Conservation (phyloP, 2,329 filamentous ascomycete species). For the Exophiala sp. region DNA sequence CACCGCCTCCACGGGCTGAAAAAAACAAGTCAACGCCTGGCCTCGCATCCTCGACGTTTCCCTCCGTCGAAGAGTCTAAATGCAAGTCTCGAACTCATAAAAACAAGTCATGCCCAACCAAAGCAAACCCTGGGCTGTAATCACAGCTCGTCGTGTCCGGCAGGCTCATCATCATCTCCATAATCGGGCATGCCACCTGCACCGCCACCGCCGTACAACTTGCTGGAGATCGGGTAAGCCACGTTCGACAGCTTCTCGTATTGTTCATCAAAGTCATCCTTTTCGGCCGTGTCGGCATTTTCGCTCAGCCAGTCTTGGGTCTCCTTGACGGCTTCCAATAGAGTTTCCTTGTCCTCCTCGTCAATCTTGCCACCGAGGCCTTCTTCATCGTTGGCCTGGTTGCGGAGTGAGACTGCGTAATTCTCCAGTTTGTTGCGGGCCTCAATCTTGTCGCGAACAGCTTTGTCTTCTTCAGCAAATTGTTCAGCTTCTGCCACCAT, state of each 20-base stretch:
- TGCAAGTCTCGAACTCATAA: constrained; percentile 15
- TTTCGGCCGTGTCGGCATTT: constrained; percentile 74
- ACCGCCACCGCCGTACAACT: constrained; percentile 73
- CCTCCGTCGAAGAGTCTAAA: constrained; percentile 11
- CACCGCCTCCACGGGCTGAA: constrained; percentile 3
- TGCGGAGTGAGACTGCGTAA: constrained; percentile 98
- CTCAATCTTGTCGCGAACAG: constrained; percentile 92
- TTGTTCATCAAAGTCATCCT: constrained; percentile 98
- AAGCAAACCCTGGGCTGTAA: not conserved
- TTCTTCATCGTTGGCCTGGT: constrained; percentile 95
- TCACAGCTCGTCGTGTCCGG: constrained; percentile 68
- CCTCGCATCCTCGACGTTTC: constrained; percentile 5
- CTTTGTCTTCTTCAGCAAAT: constrained; percentile 99
- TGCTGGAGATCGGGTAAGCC: constrained; percentile 97
- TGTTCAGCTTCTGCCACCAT: constrained; percentile 99
- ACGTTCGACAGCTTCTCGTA: constrained; percentile 98
- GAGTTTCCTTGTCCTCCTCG: constrained; percentile 95
- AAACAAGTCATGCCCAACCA: constrained; percentile 14
- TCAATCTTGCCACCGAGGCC: constrained; percentile 98
- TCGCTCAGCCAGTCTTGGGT: constrained; percentile 93
- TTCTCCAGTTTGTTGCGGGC: constrained; percentile 95
- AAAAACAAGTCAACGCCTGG: constrained; percentile 10
- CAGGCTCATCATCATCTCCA: constrained; percentile 55
- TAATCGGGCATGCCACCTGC: constrained; percentile 56
- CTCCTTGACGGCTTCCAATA: constrained; percentile 96